Percentiles rank a stretch among this genome's conserved stretches.
These are phyloP conservation scores for Globisporangium paddicum DNA, from an alignment of 352 stramenopile genomes.

Conservation along the genomic window DNA sequence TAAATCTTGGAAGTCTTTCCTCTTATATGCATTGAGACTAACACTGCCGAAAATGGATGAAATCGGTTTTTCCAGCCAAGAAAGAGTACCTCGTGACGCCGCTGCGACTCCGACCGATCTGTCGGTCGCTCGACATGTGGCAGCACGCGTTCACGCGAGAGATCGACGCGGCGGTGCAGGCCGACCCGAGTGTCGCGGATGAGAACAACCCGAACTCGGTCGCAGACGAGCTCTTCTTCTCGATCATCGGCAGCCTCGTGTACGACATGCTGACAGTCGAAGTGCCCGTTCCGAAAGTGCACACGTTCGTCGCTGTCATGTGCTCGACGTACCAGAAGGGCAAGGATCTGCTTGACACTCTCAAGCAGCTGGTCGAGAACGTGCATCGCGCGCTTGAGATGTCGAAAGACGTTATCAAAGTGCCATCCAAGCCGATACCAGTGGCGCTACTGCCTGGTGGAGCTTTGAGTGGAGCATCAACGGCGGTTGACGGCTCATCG, in stretches of 20 bases:
- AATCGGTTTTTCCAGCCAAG: conserved; percentile 34
- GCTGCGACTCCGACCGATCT: conserved; percentile 61
- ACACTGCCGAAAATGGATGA: background rate
- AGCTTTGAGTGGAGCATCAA: too few relatives aligned
- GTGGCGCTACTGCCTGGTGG: background rate
- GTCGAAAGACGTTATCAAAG: conserved; percentile 62
- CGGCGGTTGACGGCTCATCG: background rate
- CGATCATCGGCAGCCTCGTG: conserved; percentile 70
- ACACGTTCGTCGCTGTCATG: conserved; percentile 80
- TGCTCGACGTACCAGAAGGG: conserved; percentile 79
- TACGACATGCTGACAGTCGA: conserved; percentile 87
- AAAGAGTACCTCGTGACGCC: conserved; percentile 77
- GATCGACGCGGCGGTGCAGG: conserved; percentile 47
- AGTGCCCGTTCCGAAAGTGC: conserved; percentile 60
- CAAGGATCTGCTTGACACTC: conserved; percentile 55
- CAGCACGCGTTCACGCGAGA: conserved; percentile 81
- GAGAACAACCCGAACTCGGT: conserved; percentile 30
- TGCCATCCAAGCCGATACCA: conserved; percentile 18
- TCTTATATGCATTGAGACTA: background rate
- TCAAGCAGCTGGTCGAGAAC: conserved; percentile 80
- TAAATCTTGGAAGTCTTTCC: background rate
- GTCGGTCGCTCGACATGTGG: conserved; percentile 78
- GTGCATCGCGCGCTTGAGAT: conserved; percentile 73
- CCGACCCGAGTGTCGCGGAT: conserved; percentile 26
- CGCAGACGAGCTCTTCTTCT: conserved; percentile 78